phyloP scores from a whole-genome alignment of 2,329 filamentous ascomycete genomes.

The Ophiostoma montium region DNA sequence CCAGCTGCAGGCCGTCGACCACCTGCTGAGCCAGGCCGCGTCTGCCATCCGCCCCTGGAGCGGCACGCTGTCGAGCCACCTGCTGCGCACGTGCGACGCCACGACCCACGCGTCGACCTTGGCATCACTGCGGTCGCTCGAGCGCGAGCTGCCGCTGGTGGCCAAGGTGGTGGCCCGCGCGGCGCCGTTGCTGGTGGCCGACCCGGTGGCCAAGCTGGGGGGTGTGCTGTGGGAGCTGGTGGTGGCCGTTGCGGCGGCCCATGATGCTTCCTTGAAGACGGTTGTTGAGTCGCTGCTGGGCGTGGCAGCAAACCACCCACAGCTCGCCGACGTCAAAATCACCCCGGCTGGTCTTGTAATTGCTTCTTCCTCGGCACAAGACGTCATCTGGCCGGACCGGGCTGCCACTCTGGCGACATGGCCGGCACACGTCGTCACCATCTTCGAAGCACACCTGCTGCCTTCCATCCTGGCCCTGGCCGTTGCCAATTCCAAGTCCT shows the following conservation, averaged over 20 bases:
- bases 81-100: slow-evolving; percentile 41
- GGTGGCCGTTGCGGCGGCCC: slow-evolving; percentile 26
- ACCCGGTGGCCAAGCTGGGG: slow-evolving; percentile 36
- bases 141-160: slow-evolving; percentile 49
- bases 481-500: slow-evolving; percentile 18
- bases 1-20: slow-evolving; percentile 33
- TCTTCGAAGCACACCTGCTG: slow-evolving; percentile 29
- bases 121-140: slow-evolving; percentile 46
- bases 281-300: slow-evolving; percentile 17
- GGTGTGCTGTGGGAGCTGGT: slow-evolving; percentile 33
- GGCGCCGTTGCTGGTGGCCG: slow-evolving; percentile 32
- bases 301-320: slow-evolving; percentile 5
- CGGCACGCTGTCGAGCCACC: slow-evolving; percentile 31
- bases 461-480: slow-evolving; percentile 32
- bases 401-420: slow-evolving; percentile 14
- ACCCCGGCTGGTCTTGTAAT: slow-evolving; percentile 4
- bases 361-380: background rate
- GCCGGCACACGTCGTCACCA: slow-evolving; percentile 17
- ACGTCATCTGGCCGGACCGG: slow-evolving; percentile 6
- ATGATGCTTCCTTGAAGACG: slow-evolving; percentile 11
- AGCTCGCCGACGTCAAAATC: slow-evolving; percentile 1
- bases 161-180: slow-evolving; percentile 39
- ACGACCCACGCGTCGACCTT: slow-evolving; percentile 40
- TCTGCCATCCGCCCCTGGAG: slow-evolving; percentile 30
- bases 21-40: slow-evolving; percentile 23